Conservation (phyloP, 2,329 filamentous ascomycete species). For the Pseudocercospora fijiensis region DNA sequence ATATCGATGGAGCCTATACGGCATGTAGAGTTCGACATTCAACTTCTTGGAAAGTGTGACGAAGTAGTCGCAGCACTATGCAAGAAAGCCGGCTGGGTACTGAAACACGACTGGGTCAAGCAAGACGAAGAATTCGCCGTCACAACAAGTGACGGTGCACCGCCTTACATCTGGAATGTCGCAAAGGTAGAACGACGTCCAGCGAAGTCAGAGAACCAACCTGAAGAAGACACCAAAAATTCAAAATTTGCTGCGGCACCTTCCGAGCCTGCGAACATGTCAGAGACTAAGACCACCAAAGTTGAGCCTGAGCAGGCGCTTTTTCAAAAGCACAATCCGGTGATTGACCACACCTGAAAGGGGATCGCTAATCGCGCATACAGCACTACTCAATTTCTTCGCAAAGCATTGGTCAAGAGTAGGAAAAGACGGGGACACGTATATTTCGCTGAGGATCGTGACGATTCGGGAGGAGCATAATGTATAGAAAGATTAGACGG, state of each 20-base stretch:
- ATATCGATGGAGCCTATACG: constrained; percentile 61
- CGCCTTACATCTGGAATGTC: background rate
- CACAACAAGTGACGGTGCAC: background rate
- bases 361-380: background rate
- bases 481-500: background rate
- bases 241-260: background rate
- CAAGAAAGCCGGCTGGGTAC: constrained; percentile 73
- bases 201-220: background rate
- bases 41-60: constrained; percentile 93
- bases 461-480: background rate
- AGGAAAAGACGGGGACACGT: background rate
- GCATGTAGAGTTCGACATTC: constrained; percentile 94
- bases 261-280: background rate
- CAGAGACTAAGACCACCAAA: background rate
- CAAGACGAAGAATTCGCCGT: background rate
- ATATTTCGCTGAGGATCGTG: background rate
- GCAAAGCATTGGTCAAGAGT: background rate
- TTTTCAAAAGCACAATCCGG: background rate
- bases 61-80: constrained; percentile 85
- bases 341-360: background rate
- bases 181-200: background rate
- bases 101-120: constrained; percentile 57
- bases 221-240: background rate
- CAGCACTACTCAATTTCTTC: background rate
- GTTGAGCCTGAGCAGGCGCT: background rate